Evolutionary conservation across 352 stramenopile species (phyloP).

Genomic region (Phytophthora cryptogea): DNA sequence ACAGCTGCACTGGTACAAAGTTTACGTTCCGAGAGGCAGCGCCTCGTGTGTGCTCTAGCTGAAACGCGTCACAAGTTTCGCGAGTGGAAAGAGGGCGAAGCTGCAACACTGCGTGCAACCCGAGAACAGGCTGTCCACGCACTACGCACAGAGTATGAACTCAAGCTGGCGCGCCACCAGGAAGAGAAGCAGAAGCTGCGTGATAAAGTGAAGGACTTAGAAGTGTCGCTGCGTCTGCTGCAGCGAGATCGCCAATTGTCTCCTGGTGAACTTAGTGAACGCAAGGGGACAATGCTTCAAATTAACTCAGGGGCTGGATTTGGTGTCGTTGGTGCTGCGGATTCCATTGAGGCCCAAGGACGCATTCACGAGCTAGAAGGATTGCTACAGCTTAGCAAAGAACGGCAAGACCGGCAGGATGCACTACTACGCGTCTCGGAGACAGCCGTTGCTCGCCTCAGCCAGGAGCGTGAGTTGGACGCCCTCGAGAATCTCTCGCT

Average conservation of each 20-base stretch:
- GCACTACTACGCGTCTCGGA: constrained; percentile 61
- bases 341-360: constrained; percentile 63
- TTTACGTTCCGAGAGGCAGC: constrained; percentile 50
- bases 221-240: constrained; percentile 64
- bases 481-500: constrained; percentile 42
- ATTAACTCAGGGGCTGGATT: constrained; percentile 18
- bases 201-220: constrained; percentile 75
- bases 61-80: constrained; percentile 70
- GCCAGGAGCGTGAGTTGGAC: constrained; percentile 50
- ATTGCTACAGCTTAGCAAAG: constrained; percentile 57
- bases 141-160: constrained; percentile 63
- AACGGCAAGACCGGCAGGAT: constrained; percentile 62
- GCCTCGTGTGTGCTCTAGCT: constrained; percentile 52
- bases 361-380: constrained; percentile 63
- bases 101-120: constrained; percentile 42
- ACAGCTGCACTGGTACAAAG: constrained; percentile 27
- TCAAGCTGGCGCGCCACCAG: constrained; percentile 68
- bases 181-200: constrained; percentile 76
- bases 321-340: constrained; percentile 49
- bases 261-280: constrained; percentile 60
- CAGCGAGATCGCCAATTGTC: constrained; percentile 67
- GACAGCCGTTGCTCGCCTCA: constrained; percentile 53
- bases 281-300: constrained; percentile 60
- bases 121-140: constrained; percentile 62
- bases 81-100: constrained; percentile 69